Evolutionary conservation across 2,329 filamentous ascomycete genomes (phyloP), one percentile per base, ranked within the genome.

Genomic region (Pseudopithomyces maydicus): DNA sequence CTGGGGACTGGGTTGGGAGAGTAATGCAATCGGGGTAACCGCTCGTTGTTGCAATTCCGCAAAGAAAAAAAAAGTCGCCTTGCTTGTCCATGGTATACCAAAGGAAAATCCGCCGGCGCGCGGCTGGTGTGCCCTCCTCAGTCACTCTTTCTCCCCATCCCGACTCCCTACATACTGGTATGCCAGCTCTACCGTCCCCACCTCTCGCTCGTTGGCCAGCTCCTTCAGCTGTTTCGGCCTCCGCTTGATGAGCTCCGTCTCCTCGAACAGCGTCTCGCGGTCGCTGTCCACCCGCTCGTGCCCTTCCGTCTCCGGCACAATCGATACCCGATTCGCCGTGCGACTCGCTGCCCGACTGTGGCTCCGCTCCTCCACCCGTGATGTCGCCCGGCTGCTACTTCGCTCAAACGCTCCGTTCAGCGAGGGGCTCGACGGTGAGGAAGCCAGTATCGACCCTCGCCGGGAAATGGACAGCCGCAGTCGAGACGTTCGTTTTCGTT

Each of bases 241-340:
- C 44, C 48, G 50, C 41, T 52, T 46, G 32, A 45, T n/a, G 38
- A 46, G 44, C 39, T 60, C 42, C 33, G 46, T 45, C 39, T 53
- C 54, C 38, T 57, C 53, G 15, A 57, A 19, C 36, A 60, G 32
- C 33, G 50, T 52, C 50, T 55, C 57, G 20, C 36, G 50, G 26
- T 57, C 51, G 33, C 38, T 48, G 32, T 57, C 52, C 43, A 51
- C 54, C 36, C 57, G 46, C 26, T 50, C 45, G 26, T 48, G 54
- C 33, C 26, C 29, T 20, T 20, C 49, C 22, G 23, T 15, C 52
- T 55, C 50, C 19, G 39, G 41, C 54, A 52, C 41, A 3, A 17
- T n/a, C 35, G 43, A 52, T 17, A 51, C 23, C 23, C 47, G 49
- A 4, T 19, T 8, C 23, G 57, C 43, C n/a, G 56, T 53, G 12